Percentiles rank a stretch among this genome's conserved stretches.
These are phyloP conservation scores for Fusarium tuaranense DNA, from an alignment of 2,329 filamentous ascomycete species.

Conservation along the genomic window DNA sequence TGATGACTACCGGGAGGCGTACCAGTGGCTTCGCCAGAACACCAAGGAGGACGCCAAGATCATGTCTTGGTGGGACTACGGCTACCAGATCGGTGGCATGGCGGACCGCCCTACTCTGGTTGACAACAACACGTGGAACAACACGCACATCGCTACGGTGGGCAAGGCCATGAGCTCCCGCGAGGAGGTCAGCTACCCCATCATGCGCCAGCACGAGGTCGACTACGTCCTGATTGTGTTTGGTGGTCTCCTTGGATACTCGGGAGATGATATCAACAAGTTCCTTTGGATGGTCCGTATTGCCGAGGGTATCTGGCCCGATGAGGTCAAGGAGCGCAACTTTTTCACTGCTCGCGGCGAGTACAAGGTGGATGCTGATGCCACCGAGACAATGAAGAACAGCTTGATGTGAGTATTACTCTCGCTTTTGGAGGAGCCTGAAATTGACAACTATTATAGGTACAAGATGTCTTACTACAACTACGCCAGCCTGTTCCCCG, in stretches of 20 bases:
- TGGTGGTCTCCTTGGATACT: conserved; percentile 95
- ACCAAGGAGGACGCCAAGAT: conserved; percentile 95
- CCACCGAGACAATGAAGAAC: conserved; percentile 98
- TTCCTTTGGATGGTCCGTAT: conserved; percentile 99
- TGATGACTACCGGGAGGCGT: conserved; percentile 98
- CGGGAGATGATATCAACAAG: conserved; percentile 99
- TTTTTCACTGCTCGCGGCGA: conserved; percentile 96
- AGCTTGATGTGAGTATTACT: conserved; percentile 86
- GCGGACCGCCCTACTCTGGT: conserved; percentile 96
- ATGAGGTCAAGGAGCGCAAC: conserved; percentile 95
- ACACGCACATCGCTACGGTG: conserved; percentile 98
- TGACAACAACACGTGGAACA: conserved; percentile 99
- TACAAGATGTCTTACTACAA: conserved; percentile 99
- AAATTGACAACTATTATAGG: conserved; percentile 63
- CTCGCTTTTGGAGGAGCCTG: not conserved
- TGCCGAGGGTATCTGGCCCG: conserved; percentile 99
- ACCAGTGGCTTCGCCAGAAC: conserved; percentile 99
- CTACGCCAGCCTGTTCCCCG: conserved; percentile 90
- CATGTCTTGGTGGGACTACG: conserved; percentile 99
- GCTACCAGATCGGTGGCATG: conserved; percentile 99
- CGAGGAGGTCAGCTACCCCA: conserved; percentile 98
- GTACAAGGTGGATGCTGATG: conserved; percentile 93
- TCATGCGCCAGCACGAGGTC: conserved; percentile 98
- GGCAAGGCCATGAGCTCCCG: conserved; percentile 98
- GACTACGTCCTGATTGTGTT: conserved; percentile 99